Percentiles rank a stretch among this genome's conserved stretches.
Evolutionary conservation across 2,329 filamentous ascomycete species (phyloP).

Genomic region (Fusarium buxicola): DNA sequence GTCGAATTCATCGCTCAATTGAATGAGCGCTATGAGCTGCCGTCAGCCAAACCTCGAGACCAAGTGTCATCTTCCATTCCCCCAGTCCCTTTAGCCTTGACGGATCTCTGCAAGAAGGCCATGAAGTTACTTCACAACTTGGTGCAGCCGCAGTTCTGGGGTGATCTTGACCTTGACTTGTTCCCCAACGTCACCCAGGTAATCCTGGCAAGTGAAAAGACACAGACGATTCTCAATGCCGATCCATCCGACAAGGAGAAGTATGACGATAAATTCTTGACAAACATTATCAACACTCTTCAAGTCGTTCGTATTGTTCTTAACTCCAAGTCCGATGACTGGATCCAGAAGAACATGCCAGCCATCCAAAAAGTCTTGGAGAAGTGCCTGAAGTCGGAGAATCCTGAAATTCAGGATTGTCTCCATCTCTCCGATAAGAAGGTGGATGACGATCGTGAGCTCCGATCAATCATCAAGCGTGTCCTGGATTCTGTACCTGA

Average conservation of each 20-base stretch:
- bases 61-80: conserved; percentile 54
- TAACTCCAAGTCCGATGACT: conserved; percentile 88
- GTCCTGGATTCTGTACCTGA: conserved; percentile 91
- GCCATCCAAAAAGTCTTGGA: conserved; percentile 89
- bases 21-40: conserved; percentile 84
- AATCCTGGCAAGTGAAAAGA: conserved; percentile 85
- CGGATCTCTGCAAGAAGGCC: conserved; percentile 87
- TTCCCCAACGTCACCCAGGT: conserved; percentile 91
- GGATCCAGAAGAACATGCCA: conserved; percentile 83
- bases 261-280: conserved; percentile 84
- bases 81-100: conserved; percentile 65
- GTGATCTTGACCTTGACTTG: conserved; percentile 89
- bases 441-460: conserved; percentile 74
- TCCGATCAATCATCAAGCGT: conserved; percentile 81
- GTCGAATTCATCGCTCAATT: conserved; percentile 94
- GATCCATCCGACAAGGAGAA: conserved; percentile 75
- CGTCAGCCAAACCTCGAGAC: conserved; percentile 75
- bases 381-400: conserved; percentile 88
- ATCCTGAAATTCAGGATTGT: conserved; percentile 93
- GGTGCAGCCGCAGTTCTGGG: conserved; percentile 89
- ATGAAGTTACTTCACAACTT: conserved; percentile 85
- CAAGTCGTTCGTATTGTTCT: conserved; percentile 92
- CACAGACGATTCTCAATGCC: conserved; percentile 67
- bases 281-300: conserved; percentile 91
- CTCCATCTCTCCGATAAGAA: conserved; percentile 80